Evolutionary conservation across 2,329 filamentous ascomycete genomes (phyloP), one percentile per base, ranked within the genome.

Genomic region (Esteya vermicola): DNA sequence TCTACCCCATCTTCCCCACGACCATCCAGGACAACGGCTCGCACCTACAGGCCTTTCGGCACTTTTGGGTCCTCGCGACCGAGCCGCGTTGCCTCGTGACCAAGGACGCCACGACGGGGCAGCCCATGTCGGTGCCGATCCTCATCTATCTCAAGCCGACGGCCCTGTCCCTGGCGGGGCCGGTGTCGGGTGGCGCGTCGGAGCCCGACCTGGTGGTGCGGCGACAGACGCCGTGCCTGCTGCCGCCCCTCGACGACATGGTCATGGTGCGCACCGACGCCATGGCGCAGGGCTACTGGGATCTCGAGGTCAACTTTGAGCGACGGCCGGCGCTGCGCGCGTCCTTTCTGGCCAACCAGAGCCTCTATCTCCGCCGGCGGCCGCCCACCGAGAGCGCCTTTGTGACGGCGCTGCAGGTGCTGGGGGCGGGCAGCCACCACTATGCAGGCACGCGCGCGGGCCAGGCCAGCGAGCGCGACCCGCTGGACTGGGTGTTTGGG

Each of bases 1-100:
- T 98, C 57, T 98, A 98, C 53, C 91, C 91, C 0, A 70, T 95
- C 18, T 95, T 93, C 55, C 91, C 91, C 0, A 81, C 75, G 9
- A 81, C 76, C 23, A 84, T 96, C 2, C 81, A 93, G 52, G 91
- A 98, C 61, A 96, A 96, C 54, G 81, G 84, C 48, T 86, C 85
- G 10, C 91, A 98, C 52, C 69, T 98, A 6, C 91, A 98, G 62
- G 91, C 93, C 4, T 91, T 98, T 63, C 78, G 93, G 6, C 89
- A 98, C 59, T 83, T 98, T 53, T 98, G 91, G 91, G 89, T 94
- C 10, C 69, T 98, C 4, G 91, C 91, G 2, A 81, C 84, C 0
- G 91, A 98, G 52, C 76, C 85, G 9, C 75, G 93, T 38, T 96
- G 89, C 54, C 71, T 98, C 0, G 75, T 98, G 1, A 75, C 85